phyloP scores from a whole-genome alignment of 768 basidiomycete species.

The Pluteus cervinus region DNA sequence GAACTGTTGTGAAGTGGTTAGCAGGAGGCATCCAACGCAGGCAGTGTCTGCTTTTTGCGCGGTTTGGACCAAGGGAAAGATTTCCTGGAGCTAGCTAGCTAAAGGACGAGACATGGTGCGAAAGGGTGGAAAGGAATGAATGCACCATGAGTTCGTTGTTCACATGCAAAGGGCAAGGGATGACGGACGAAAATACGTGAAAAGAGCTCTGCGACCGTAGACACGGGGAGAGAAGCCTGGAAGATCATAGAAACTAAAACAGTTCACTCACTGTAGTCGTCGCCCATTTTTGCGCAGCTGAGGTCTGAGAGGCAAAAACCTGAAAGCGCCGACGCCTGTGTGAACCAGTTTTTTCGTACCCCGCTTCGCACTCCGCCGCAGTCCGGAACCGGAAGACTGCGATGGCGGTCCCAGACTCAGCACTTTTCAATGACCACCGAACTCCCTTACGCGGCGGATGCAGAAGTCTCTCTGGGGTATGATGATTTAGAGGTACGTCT shows the following conservation, averaged over 20 bases:
- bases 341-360: constrained; percentile 27
- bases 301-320: constrained; percentile 7
- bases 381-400: no score
- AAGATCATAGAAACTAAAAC: neutral
- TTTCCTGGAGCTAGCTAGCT: constrained; percentile 67
- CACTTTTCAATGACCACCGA: constrained; percentile 58
- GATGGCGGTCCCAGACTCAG: constrained; percentile 7
- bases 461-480: constrained; percentile 79
- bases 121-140: constrained; percentile 28
- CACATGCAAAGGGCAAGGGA: constrained; percentile 31
- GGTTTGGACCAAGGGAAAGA: no score
- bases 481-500: constrained; percentile 80
- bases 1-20: constrained; percentile 16
- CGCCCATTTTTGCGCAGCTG: constrained; percentile 33
- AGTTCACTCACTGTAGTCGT: constrained; percentile 47
- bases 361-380: constrained; percentile 20
- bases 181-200: constrained; percentile 22
- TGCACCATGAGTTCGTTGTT: constrained; percentile 65
- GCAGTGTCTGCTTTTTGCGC: no score
- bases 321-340: constrained; percentile 11
- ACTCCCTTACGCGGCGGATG: constrained; percentile 93
- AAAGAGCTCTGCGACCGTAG: no score
- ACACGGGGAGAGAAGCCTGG: constrained; percentile 1
- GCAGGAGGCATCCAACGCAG: no score
- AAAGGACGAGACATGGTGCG: constrained; percentile 52